A percentile compares a stretch with the other conserved stretches of the same genome.
Evolutionary conservation across 2,329 filamentous ascomycete genomes (phyloP).

Genomic region (Penicillium aurantiogriseum): DNA sequence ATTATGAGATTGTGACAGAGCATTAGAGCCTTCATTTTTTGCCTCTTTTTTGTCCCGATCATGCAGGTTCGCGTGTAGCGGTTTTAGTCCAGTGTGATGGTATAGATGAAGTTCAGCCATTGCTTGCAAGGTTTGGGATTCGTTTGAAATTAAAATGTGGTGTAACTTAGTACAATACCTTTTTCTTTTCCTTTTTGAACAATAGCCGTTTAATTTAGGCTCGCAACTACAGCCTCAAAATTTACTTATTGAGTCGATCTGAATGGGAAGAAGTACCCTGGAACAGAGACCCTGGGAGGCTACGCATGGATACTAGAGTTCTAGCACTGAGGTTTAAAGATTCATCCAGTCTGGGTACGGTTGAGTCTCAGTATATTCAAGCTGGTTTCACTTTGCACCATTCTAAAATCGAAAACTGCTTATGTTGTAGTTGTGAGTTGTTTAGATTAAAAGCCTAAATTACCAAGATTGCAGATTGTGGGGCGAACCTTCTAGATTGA

Average conservation of each 20-base stretch:
- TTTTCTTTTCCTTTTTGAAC: neutral
- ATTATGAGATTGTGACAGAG: slow-evolving; percentile 2
- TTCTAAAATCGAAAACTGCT: neutral
- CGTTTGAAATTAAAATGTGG: neutral
- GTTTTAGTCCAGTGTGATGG: neutral
- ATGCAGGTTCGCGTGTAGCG: neutral
- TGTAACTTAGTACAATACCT: neutral
- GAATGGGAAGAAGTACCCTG: neutral
- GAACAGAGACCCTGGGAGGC: neutral
- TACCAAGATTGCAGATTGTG: neutral
- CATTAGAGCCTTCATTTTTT: neutral
- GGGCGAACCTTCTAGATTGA: neutral
- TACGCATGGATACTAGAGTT: neutral
- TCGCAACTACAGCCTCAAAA: neutral
- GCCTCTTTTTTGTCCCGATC: neutral
- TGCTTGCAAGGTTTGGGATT: neutral
- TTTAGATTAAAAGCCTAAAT: neutral
- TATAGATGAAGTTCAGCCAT: neutral
- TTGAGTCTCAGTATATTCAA: neutral
- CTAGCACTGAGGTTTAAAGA: too few relatives aligned
- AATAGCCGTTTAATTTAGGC: neutral
- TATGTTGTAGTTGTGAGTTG: neutral
- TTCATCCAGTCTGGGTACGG: too few relatives aligned
- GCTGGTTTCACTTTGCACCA: neutral
- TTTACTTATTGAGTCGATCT: neutral